Evolutionary conservation across 129 eudicot species (phyloP).

Genomic region (Lonicera japonica): DNA sequence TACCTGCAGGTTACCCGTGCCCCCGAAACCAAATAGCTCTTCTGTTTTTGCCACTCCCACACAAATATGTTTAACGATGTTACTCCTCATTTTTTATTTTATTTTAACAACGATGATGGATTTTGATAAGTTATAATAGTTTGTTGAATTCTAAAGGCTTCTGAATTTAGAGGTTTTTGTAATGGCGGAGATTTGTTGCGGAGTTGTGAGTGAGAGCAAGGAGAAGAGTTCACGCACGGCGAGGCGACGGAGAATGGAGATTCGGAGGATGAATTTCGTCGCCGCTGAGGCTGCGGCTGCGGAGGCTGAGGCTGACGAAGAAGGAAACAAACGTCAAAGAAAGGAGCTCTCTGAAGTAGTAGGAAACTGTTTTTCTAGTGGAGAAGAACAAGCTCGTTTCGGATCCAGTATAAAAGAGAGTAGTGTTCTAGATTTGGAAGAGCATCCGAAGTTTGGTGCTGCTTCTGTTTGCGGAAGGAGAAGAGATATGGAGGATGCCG

Average conservation of each 20-base stretch:
- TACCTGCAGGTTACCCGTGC: neutral
- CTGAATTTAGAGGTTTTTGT: neutral
- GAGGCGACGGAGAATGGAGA: constrained; percentile 34
- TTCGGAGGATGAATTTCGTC: constrained; percentile 17
- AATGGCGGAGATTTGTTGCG: constrained; percentile 31
- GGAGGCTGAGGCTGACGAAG: constrained; percentile 13
- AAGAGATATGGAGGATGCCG: constrained; percentile 90
- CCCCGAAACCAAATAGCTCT: neutral
- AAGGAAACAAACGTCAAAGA: constrained; percentile 4
- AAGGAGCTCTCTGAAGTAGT: constrained; percentile 16
- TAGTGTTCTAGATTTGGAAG: too few relatives aligned
- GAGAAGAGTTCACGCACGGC: constrained; percentile 21
- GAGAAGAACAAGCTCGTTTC: constrained; percentile 37
- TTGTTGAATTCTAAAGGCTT: neutral
- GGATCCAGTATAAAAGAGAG: too few relatives aligned
- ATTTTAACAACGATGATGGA: neutral
- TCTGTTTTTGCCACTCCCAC: neutral
- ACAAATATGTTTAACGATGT: neutral
- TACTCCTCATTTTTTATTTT: neutral
- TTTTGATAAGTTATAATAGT: neutral
- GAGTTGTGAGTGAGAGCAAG: constrained; percentile 7
- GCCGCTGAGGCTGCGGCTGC: neutral
- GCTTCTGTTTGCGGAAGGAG: constrained; percentile 80
- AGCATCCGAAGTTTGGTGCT: constrained; percentile 40
- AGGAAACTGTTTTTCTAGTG: constrained; percentile 11